Evolutionary conservation across 2,329 filamentous ascomycete species (phyloP), one percentile per base, ranked within the genome.

Genomic region (Calonectria multiphialidica): DNA sequence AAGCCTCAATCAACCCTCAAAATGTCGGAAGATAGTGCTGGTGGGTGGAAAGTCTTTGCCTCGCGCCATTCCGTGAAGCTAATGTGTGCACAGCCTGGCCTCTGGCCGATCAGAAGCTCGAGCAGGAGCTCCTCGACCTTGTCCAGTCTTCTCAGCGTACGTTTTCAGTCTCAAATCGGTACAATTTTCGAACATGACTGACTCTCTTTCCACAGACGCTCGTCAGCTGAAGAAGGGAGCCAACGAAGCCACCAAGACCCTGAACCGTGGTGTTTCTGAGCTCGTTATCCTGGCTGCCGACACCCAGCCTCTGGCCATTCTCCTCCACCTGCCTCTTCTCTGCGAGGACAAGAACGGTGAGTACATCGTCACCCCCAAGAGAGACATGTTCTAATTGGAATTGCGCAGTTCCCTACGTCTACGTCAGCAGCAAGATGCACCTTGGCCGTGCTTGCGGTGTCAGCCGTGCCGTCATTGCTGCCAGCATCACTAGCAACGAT

Each of bases 371-470:
- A 4, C n/a, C 5, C 28, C 12, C 16, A 8, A 33, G 10, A 69
- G 53, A 45, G 25, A 30, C 49, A 69, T 62, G 59, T 44, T 67
- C 72, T 77, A 66, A 80, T 75, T 45, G 18, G 15, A 25, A 9
- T 7, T 21, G 45, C 8, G 30, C 42, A 79, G 83, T 85, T 28
- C 86, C 86, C 66, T 88, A 95, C 86, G 90, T 95, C 80, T 94
- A 91, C 81, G 90, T 94, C 53, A 92, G 92, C 76, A 90, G 90
- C 85, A 94, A 98, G 91, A 93, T 95, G 80, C 94, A 95, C 67
- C 92, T 98, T 61, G 95, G 95, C 79, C 91, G 96, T 77, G 96
- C 96, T 61, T 97, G 94, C 82, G 96, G 96, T 89, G 96, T 98
- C 74, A 93, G 90, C 82, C 91, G 96, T 71, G 90, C 95, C 68